Evolutionary conservation across 805 yeast species (phyloP), one percentile per base, ranked within the genome.

Genomic region (Huiozyma sinensis): DNA sequence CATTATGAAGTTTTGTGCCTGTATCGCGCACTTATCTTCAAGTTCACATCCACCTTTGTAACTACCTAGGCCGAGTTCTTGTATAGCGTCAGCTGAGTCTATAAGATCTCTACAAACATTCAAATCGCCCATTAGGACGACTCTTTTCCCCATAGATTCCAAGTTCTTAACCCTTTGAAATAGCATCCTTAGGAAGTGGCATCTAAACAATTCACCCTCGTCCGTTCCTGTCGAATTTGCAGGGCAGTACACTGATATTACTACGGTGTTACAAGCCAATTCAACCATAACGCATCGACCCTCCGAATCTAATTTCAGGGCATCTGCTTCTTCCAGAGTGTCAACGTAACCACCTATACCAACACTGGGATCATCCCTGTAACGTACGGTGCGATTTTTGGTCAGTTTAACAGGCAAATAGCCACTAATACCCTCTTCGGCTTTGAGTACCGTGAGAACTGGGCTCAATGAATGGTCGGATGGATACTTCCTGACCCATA

Each of bases 361-460:
- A 11, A 53, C 17, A 6, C 24, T 32, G 4, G 46, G 37, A 29
- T 51, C 50, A 11, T 54, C 61, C 39, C 54, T 54, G 43, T 57
- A 60, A 28, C 50, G 39, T 40, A 51, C 48, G 3, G 36, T 38
- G 4, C 7, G 12, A 6, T 37, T 31, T 28, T 40, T 42, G 6
- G 33, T n/a, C 8, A 51, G 52, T 41, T 53, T 60, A 1, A 60
- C 48, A 7, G 43, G 48, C 27, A 69, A 41, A 1, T 66, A 64
- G 0, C 97, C 98, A 0, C 96, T 83, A 6, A 92, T 67, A 0
- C 98, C 98, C 61, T 90, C 95, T 57, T 92, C 97, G 0, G 89
- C 96, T 50, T 75, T 77, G 3, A 73, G 41, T 1, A 87, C 86
- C 2, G 70, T 64, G 28, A 88, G 57, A 2, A 70, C 58, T 13